These are phyloP conservation scores for Vigna nakashimae DNA, from an alignment of 306 rosid species.

Conservation along the genomic window DNA sequence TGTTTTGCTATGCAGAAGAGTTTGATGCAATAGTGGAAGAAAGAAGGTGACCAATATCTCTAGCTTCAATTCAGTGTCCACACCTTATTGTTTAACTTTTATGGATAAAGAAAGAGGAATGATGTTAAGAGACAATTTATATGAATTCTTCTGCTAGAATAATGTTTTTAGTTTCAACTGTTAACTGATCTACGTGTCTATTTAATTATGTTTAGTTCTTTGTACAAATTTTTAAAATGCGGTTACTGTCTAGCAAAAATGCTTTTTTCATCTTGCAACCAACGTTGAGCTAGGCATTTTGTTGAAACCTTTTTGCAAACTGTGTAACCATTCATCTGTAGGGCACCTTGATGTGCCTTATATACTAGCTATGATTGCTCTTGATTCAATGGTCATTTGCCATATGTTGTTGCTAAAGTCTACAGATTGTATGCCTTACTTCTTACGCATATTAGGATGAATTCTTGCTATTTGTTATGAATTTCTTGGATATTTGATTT, in stretches of 20 bases:
- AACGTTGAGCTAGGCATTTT: background rate
- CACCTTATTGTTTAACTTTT: background rate
- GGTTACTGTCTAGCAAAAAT: background rate
- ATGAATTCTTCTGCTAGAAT: background rate
- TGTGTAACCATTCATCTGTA: background rate
- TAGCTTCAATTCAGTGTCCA: background rate
- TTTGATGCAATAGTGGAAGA: background rate
- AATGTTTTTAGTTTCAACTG: background rate
- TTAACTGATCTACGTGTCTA: background rate
- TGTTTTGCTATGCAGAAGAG: background rate
- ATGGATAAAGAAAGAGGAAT: background rate
- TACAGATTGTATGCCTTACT: background rate
- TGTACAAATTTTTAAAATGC: background rate
- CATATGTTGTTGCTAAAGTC: slow-evolving; percentile 17
- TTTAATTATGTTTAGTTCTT: background rate
- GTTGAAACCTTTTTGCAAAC: slow-evolving; percentile 9
- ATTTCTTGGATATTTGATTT: slow-evolving; percentile 12
- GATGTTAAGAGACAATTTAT: slow-evolving; percentile 5
- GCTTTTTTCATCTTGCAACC: background rate
- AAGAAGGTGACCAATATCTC: background rate
- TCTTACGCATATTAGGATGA: background rate
- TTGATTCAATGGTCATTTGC: slow-evolving; percentile 5
- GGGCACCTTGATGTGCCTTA: slow-evolving; percentile 15
- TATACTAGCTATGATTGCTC: background rate
- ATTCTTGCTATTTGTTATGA: background rate